Evolutionary conservation across 2,329 filamentous ascomycete species (phyloP), one percentile per base, ranked within the genome.

Genomic region (Orbilia ellipsospora): DNA sequence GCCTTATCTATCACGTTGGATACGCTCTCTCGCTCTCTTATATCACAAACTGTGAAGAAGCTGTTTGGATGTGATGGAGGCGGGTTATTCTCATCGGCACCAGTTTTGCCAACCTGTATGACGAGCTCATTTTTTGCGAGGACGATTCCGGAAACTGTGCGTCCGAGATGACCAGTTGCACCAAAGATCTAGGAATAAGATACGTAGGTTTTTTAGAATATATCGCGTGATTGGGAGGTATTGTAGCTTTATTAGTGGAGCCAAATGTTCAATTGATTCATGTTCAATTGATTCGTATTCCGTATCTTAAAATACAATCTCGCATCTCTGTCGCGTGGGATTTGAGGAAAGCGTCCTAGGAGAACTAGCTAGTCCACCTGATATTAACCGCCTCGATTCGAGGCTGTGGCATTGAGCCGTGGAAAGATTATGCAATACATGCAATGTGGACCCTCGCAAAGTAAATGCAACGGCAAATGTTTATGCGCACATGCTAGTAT

Each of bases 101-200:
- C 92, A 13, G 90, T 90, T 77, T 92, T 90, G 7, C 95, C 95
- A 8, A 97, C 94, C 5, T 93, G 93, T 1, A 90, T 90, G 69
- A 97, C 94, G 60, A 90, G 86, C 81, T 99, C 95, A 79, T 91
- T 90, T 79, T 93, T 91, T 15, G 88, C 86, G 20, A 98, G 86
- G 15, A 92, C 93, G 65, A 88, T 89, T 80, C 95, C 94, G 73
- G 94, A 92, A 18, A 98, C 88, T 6, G 92, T 96, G 62, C 93
- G 90, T 73, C 95, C 95, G 86, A 98, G 96, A 80, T 99, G 95
- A 67, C 95, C 95, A n/a, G 94, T 97, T 57, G 93, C 94, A 57
- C 95, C 95, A 83, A 97, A 99, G 65, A 98, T 86, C 92, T 75
- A 56, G 18, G 12, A n/a, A 36, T 36, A 31, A n/a, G 16, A 44